Evolutionary conservation across 1,284 basidiomycete genomes (phyloP).

Genomic region (Moesziomyces parantarcticus): DNA sequence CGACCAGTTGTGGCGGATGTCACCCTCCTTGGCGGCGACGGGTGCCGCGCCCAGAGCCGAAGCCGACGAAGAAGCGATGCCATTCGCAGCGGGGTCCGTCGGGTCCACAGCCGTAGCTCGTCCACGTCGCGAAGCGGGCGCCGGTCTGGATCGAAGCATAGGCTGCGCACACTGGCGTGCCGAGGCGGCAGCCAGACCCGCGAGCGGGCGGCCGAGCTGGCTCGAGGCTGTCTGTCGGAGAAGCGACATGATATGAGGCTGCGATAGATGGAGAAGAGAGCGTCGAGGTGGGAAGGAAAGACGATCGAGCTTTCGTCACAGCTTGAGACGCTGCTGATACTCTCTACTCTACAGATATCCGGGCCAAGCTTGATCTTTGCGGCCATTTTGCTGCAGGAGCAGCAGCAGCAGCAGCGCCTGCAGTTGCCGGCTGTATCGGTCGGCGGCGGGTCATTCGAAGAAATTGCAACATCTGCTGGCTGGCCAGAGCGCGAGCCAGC

Average conservation of each 20-base stretch:
- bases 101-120: conserved; percentile 51
- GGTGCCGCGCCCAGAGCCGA: conserved; percentile 4
- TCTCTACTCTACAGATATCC: too few species aligned
- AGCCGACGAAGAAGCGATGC: conserved; percentile 12
- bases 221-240: conserved; percentile 31
- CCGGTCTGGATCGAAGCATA: conserved; percentile 4
- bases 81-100: conserved; percentile 27
- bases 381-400: too few species aligned
- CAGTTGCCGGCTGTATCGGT: too few species aligned
- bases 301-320: too few species aligned
- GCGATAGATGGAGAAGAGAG: background rate
- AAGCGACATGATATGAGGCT: conserved; percentile 27
- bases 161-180: conserved; percentile 30
- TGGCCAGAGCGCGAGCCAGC: too few species aligned
- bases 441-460: too few species aligned
- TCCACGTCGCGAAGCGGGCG: conserved; percentile 36
- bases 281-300: background rate
- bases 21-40: conserved; percentile 23
- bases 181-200: conserved; percentile 19
- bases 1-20: conserved; percentile 57
- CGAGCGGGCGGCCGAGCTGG: conserved; percentile 29
- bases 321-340: too few species aligned
- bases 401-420: too few species aligned
- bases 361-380: too few species aligned
- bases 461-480: too few species aligned